Evolutionary conservation across 225 moss, liverwort and hornwort species (phyloP), one percentile per base, ranked within the genome.

Genomic region (Lunularia cruciata): DNA sequence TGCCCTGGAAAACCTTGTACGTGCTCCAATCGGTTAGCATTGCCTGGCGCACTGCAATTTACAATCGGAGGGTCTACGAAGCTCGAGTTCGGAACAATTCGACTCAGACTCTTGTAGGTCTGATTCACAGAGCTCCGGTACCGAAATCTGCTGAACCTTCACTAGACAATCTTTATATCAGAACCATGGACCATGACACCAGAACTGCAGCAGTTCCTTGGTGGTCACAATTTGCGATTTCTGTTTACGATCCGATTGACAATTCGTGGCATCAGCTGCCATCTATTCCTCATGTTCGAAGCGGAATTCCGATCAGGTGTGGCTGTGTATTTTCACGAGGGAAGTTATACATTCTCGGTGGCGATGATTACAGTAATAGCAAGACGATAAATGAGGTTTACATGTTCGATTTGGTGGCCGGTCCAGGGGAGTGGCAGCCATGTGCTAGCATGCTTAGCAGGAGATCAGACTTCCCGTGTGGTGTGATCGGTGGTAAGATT

Each of bases 371-470:
- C 14, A 54, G 38, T 28, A 54, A 36, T 33, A 54, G 11, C 38
- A 69, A 40, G 55, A 54, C 68, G 20, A 69, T 53, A 51, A 56
- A 69, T 19, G 68, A 69, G 49, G 68, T 69, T 4, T 52, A 37
- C n/a, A 55, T 55, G 68, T 54, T 69, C 33, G 68, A 55, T 38
- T 69, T 69, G 40, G 68, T 55, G 34, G 68, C 51, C 1, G 53
- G 68, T 15, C 48, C 20, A n/a, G 54, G 68, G 13, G 68, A 54
- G 26, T 69, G 68, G 68, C 20, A 69, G 30, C 36, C 36, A 3
- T 55, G 68, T 56, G 68, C 68, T 20, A 69, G 26, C 51, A 69
- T 69, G 68, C 53, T 69, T n/a, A 57, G 57, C 69, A 57, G 55
- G 13, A 68, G 69, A 20, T 70, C 69, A 6, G 69, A 43, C 37